Percentiles rank a stretch among this genome's conserved stretches.
phyloP scores from a whole-genome alignment of 257 asterid species.

The Scutellaria baicalensis region DNA sequence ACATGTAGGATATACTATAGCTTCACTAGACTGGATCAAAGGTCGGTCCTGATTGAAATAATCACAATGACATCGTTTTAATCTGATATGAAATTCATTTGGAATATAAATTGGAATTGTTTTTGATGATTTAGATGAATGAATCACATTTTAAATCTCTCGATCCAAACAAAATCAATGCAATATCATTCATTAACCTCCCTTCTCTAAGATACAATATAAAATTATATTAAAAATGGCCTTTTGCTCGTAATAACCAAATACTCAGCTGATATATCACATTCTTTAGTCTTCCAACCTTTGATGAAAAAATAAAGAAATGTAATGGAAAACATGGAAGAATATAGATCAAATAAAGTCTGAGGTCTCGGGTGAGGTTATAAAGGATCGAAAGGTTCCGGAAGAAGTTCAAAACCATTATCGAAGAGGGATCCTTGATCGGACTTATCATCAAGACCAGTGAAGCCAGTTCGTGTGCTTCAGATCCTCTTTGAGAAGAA shows the following conservation, averaged over 20 bases:
- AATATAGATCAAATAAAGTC: background rate
- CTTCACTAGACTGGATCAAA: too few species aligned
- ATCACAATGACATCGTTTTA: too few species aligned
- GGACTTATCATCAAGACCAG: slow-evolving; percentile 67
- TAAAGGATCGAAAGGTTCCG: slow-evolving; percentile 83
- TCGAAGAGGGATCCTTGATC: slow-evolving; percentile 83
- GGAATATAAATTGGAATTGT: too few species aligned
- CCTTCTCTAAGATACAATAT: background rate
- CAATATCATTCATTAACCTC: background rate
- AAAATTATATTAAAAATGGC: slow-evolving; percentile 7
- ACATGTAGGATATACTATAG: too few species aligned
- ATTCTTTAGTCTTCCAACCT: slow-evolving; percentile 8
- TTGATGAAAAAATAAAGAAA: slow-evolving; percentile 1
- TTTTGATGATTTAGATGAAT: too few species aligned
- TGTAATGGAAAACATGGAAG: slow-evolving; percentile 9
- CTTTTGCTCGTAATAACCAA: slow-evolving; percentile 18
- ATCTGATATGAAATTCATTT: too few species aligned
- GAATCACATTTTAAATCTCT: too few species aligned
- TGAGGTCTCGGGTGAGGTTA: slow-evolving; percentile 26
- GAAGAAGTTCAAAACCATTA: slow-evolving; percentile 76
- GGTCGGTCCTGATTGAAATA: too few species aligned
- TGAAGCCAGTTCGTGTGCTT: slow-evolving; percentile 88
- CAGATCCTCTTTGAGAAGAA: slow-evolving; percentile 78
- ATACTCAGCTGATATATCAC: slow-evolving; percentile 3
- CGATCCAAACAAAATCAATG: too few species aligned